Base-by-base conservation (phyloP, 176 grass and related monocot species). In the Cenchrus americanus region DNA sequence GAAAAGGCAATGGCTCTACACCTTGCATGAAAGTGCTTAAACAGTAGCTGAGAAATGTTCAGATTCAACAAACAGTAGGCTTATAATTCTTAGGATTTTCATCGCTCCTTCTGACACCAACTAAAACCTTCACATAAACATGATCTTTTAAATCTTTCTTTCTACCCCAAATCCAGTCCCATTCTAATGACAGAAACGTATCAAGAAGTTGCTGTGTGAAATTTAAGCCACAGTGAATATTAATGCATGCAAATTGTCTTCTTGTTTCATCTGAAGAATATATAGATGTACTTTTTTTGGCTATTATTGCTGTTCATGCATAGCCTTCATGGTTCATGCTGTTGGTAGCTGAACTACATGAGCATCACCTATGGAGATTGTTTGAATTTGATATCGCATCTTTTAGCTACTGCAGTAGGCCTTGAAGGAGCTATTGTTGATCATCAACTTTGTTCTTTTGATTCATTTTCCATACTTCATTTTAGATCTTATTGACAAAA, bases 401-500 rank as follows among this genome's bases (percentile, higher is more conserved):
- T 51, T 69, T 82, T 70, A 53, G 19, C 64, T 7, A 21, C 30
- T 14, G 1, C 18, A 24, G 44, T 51, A 82, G 73, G 62, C 3
- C 47, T 62, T 68, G 7, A 52, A 75, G 61, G 32, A 69, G 61
- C 6, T 59, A 2, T 50, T 84, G 14, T 61, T 81, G 41, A 58
- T 23, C 66, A 49, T 67, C 14, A 82, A 23, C 37, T 54, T 86
- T 72, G 21, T 72, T 66, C 42, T 72, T 26, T 73, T 80, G 22
- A 80, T 84, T 64, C 77, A 69, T 80, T 90, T 40, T 58, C 18
- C 51, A 13, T 72, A 73, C 50, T 52, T 30, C 83, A 44, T 54
- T 14, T 61, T 52, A 86, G 85, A 81, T 91, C 19, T 61, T 46
- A 86, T 21, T 52, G 63, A 71, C 21, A 47, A 18, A 73, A 84